Percentiles rank a stretch among this genome's conserved stretches.
These are phyloP conservation scores for Bromus sterilis DNA, from an alignment of 176 grass and related monocot genomes.

Conservation along the genomic window DNA sequence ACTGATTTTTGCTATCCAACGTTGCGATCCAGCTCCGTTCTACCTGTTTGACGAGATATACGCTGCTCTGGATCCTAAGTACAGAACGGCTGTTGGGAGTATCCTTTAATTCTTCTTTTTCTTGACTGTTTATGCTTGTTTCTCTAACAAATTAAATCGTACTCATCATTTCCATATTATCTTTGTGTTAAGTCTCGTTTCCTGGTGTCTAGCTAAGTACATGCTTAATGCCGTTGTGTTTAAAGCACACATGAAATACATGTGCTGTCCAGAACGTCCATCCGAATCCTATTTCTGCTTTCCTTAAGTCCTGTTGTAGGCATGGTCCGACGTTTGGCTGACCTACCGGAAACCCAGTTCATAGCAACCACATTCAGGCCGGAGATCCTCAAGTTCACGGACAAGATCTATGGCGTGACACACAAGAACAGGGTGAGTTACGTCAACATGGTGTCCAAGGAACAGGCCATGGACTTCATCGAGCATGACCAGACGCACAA, in stretches of 20 bases:
- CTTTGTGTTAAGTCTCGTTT: neutral
- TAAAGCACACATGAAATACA: neutral
- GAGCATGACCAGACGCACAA: conserved; percentile 93
- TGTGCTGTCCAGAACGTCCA: neutral
- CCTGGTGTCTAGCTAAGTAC: neutral
- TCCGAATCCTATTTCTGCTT: neutral
- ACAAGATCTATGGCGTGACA: conserved; percentile 92
- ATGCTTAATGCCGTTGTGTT: neutral
- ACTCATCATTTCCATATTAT: neutral
- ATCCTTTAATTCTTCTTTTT: conserved; percentile 50
- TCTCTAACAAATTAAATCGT: neutral
- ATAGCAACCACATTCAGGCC: conserved; percentile 85
- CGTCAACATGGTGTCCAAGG: conserved; percentile 75
- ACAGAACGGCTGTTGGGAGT: conserved; percentile 92
- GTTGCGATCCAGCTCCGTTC: conserved; percentile 95
- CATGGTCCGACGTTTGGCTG: conserved; percentile 78
- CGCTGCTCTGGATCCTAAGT: conserved; percentile 93
- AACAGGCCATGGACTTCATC: conserved; percentile 90
- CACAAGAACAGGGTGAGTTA: conserved; percentile 93
- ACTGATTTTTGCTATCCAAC: conserved; percentile 93
- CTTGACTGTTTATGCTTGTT: neutral
- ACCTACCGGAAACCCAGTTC: conserved; percentile 79
- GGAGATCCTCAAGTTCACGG: conserved; percentile 81
- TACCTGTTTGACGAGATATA: conserved; percentile 99
- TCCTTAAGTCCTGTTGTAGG: conserved; percentile 64